A percentile compares a stretch with the other conserved stretches of the same genome.
Evolutionary conservation across 2,329 filamentous ascomycete genomes (phyloP).

Genomic region (Kalaharituber pfeilii): DNA sequence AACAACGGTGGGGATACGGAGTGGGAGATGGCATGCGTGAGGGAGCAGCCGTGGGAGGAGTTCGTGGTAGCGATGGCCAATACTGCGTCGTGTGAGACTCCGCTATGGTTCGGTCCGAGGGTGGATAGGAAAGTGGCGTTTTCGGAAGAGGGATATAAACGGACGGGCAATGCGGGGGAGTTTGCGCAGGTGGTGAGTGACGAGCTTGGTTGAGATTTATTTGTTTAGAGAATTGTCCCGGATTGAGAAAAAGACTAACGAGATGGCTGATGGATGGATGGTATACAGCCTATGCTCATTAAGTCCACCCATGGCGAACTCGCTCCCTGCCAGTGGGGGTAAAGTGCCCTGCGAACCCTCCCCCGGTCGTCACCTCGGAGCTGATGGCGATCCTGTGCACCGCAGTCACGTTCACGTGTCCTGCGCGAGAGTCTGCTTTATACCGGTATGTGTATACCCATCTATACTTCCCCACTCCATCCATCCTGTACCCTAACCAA

Average conservation of each 20-base stretch:
- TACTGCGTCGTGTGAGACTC: background rate
- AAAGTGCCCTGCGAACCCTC: too few species aligned
- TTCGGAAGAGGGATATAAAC: background rate
- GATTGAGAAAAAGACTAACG: too few species aligned
- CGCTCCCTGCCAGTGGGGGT: background rate
- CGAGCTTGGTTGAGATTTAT: too few species aligned
- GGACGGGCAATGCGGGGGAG: background rate
- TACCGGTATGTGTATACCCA: background rate
- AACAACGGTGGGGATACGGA: too few species aligned
- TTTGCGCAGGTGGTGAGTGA: slow-evolving; percentile 3
- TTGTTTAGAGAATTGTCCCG: background rate
- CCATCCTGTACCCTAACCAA: background rate
- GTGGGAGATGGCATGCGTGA: background rate
- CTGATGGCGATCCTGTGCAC: background rate
- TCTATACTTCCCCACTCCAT: too few species aligned
- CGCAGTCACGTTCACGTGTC: background rate
- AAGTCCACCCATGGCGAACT: background rate
- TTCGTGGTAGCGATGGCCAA: background rate
- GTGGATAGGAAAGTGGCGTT: background rate
- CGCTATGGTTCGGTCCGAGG: background rate
- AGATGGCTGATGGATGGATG: background rate
- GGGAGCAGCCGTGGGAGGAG: too few species aligned
- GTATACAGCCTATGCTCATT: background rate
- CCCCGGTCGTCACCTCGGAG: background rate
- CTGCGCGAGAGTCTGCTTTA: background rate